Evolutionary conservation across 352 stramenopile genomes (phyloP).

Genomic region (Poterioochromonas sp.): DNA sequence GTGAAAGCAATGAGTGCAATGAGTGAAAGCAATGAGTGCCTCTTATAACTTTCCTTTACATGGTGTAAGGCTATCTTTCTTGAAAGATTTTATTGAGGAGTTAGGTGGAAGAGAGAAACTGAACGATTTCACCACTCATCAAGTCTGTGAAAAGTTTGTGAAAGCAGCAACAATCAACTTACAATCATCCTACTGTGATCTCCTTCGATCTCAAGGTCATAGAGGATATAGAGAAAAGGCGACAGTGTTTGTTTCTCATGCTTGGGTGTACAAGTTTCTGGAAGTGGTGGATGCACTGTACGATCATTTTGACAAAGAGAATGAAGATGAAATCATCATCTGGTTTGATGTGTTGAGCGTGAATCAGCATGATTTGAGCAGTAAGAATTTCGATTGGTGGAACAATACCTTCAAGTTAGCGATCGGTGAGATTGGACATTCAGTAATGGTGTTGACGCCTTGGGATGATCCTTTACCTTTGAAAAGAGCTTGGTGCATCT

Average conservation of each 20-base stretch:
- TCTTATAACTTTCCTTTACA: neutral
- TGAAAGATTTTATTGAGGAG: neutral
- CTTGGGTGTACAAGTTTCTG: slow-evolving; percentile 19
- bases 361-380: neutral
- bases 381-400: neutral
- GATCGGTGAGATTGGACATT: neutral
- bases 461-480: slow-evolving; percentile 20
- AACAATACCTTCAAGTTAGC: neutral
- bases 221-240: too few species aligned
- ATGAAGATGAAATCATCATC: slow-evolving; percentile 2
- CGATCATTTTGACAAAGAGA: neutral
- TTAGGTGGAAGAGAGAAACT: neutral
- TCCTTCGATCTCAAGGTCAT: neutral
- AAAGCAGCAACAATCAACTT: neutral
- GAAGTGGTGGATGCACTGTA: neutral
- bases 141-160: neutral
- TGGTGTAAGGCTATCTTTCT: neutral
- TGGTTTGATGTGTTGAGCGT: slow-evolving; percentile 19
- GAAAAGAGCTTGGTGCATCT: slow-evolving; percentile 12
- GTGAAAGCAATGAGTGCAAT: too few species aligned
- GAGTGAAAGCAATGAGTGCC: too few species aligned
- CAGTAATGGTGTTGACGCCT: neutral
- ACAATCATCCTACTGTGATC: slow-evolving; percentile 11
- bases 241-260: slow-evolving; percentile 19
- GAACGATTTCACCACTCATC: neutral